Evolutionary conservation across 1,284 basidiomycete genomes (phyloP).

Genomic region (Sanghuangporus baumii): DNA sequence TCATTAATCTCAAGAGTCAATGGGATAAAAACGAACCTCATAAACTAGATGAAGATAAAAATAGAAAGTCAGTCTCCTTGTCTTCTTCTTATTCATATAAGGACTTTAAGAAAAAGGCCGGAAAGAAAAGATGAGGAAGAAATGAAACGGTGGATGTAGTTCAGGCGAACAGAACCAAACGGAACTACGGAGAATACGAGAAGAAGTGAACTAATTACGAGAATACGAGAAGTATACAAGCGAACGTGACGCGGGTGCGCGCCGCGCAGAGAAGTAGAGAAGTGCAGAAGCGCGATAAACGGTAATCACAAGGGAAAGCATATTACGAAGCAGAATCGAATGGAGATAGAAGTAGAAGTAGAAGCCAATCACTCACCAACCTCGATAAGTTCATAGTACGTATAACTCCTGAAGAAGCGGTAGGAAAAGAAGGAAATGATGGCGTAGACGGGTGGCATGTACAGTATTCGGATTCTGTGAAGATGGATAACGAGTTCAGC

Average conservation of each 20-base stretch:
- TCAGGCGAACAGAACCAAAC: not conserved
- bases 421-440: conserved; percentile 87
- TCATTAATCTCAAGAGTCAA: not conserved
- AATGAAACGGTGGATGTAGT: no score
- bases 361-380: conserved; percentile 41
- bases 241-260: not conserved
- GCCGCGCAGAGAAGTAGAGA: not conserved
- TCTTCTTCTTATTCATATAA: not conserved
- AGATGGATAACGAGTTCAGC: not conserved
- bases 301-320: not conserved
- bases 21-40: conserved; percentile 26
- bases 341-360: not conserved
- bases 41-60: conserved; percentile 26
- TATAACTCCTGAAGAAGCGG: conserved; percentile 75
- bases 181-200: not conserved
- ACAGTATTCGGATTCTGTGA: conserved; percentile 63
- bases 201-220: not conserved
- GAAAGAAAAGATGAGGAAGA: conserved; percentile 7
- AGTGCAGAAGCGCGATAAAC: not conserved
- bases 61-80: not conserved
- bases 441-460: conserved; percentile 80
- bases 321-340: not conserved
- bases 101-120: not conserved
- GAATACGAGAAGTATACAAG: not conserved
- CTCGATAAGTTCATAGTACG: conserved; percentile 76